A percentile compares a stretch with the other conserved stretches of the same genome.
phyloP scores from a whole-genome alignment of 2,329 filamentous ascomycete species.

The Aureobasidium sp. region DNA sequence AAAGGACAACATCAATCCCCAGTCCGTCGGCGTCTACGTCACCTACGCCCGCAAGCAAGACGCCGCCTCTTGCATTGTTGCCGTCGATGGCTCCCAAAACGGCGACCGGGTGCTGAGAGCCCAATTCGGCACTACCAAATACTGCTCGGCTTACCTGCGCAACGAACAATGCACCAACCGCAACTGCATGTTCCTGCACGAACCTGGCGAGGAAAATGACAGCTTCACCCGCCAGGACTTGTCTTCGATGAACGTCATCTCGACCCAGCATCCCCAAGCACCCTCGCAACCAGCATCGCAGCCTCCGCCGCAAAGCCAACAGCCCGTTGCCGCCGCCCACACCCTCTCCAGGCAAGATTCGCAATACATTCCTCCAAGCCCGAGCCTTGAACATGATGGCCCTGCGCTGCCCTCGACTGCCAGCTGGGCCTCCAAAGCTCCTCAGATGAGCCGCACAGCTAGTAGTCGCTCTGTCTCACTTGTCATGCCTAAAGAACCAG shows the following conservation, averaged over 20 bases:
- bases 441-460: slow-evolving; percentile 31
- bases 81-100: slow-evolving; percentile 87
- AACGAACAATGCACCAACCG: slow-evolving; percentile 92
- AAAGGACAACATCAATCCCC: slow-evolving; percentile 65
- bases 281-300: slow-evolving; percentile 32
- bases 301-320: slow-evolving; percentile 42
- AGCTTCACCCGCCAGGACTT: slow-evolving; percentile 92
- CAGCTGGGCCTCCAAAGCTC: slow-evolving; percentile 76
- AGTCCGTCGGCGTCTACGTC: slow-evolving; percentile 95
- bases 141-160: slow-evolving; percentile 92
- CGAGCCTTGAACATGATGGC: slow-evolving; percentile 53
- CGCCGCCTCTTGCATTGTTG: slow-evolving; percentile 79
- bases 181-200: slow-evolving; percentile 96
- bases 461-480: slow-evolving; percentile 6
- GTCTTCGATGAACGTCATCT: slow-evolving; percentile 87
- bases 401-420: slow-evolving; percentile 90
- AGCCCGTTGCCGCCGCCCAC: slow-evolving; percentile 43
- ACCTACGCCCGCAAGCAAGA: slow-evolving; percentile 91
- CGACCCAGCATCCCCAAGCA: slow-evolving; percentile 56
- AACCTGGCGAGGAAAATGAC: slow-evolving; percentile 95
- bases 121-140: slow-evolving; percentile 88
- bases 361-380: slow-evolving; percentile 19
- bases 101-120: slow-evolving; percentile 75
- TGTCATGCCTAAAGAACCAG: slow-evolving; percentile 1
- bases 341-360: slow-evolving; percentile 57